Evolutionary conservation across 2,329 filamentous ascomycete species (phyloP).

Genomic region (Beauveria rudraprayagi): DNA sequence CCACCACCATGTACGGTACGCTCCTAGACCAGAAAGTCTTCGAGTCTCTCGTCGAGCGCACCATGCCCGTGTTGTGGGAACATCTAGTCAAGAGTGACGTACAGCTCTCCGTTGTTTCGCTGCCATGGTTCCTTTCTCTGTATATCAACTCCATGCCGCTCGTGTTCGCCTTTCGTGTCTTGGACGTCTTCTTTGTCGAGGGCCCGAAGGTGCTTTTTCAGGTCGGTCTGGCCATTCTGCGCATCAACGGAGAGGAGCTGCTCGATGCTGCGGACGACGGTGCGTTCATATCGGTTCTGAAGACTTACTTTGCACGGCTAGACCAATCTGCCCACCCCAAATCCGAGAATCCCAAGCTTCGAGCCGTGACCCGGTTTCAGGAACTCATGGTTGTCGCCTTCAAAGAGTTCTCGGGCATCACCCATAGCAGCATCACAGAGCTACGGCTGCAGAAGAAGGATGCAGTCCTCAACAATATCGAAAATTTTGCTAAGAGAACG

Average conservation of each 20-base stretch:
- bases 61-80: slow-evolving; percentile 97
- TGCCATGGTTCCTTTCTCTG: slow-evolving; percentile 95
- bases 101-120: slow-evolving; percentile 90
- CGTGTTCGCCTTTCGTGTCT: slow-evolving; percentile 90
- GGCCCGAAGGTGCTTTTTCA: slow-evolving; percentile 97
- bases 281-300: slow-evolving; percentile 91
- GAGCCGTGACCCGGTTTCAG: slow-evolving; percentile 91
- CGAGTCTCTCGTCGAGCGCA: slow-evolving; percentile 95
- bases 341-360: slow-evolving; percentile 88
- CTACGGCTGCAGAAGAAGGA: slow-evolving; percentile 89
- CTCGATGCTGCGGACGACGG: slow-evolving; percentile 91
- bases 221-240: slow-evolving; percentile 88
- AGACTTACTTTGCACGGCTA: slow-evolving; percentile 85
- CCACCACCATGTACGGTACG: slow-evolving; percentile 98
- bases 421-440: slow-evolving; percentile 84
- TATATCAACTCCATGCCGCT: slow-evolving; percentile 99
- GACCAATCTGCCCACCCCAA: slow-evolving; percentile 95
- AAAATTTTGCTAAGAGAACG: slow-evolving; percentile 93
- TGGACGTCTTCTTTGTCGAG: slow-evolving; percentile 97
- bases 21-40: slow-evolving; percentile 95
- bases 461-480: slow-evolving; percentile 88
- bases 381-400: slow-evolving; percentile 99
- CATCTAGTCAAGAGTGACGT: slow-evolving; percentile 96
- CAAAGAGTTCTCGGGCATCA: slow-evolving; percentile 94
- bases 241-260: slow-evolving; percentile 94